Percentiles rank a stretch among this genome's conserved stretches.
Conservation (phyloP, 306 rosid species). For the Fragaria iinumae region DNA sequence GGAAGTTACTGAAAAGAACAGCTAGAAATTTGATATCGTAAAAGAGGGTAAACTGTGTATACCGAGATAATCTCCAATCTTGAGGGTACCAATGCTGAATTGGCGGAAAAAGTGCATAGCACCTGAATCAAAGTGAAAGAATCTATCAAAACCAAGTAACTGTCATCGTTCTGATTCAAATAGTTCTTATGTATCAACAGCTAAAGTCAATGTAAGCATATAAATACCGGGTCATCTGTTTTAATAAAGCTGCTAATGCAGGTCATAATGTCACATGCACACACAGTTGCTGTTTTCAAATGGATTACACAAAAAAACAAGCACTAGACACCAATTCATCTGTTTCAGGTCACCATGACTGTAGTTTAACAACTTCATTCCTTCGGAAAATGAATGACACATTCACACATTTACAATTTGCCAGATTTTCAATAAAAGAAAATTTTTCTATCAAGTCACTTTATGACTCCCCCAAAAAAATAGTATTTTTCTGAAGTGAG, state of each 20-base stretch:
- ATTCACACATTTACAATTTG: not conserved
- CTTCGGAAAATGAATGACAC: not conserved
- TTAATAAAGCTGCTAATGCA: not conserved
- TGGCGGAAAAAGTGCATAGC: conserved; percentile 81
- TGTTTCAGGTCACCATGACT: not conserved
- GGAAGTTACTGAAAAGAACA: conserved; percentile 16
- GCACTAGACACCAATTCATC: not conserved
- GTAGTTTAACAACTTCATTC: not conserved
- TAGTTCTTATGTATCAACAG: not conserved
- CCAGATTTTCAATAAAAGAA: not conserved
- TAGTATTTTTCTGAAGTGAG: not conserved
- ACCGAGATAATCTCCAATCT: conserved; percentile 92
- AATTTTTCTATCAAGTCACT: not conserved
- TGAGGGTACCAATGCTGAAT: conserved; percentile 75
- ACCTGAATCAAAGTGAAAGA: conserved; percentile 48
- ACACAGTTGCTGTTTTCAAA: not conserved
- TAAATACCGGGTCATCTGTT: not conserved
- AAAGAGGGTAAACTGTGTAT: conserved; percentile 21
- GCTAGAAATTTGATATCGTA: not conserved
- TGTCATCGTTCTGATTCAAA: not conserved
- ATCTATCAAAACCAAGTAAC: conserved; percentile 17
- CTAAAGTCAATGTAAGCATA: not conserved
- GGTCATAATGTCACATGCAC: not conserved
- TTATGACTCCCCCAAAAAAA: not conserved
- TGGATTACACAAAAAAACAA: not conserved